Percentiles rank a stretch among this genome's conserved stretches.
phyloP scores from a whole-genome alignment of 2,329 filamentous ascomycete genomes.

The Fusarium floridanum region DNA sequence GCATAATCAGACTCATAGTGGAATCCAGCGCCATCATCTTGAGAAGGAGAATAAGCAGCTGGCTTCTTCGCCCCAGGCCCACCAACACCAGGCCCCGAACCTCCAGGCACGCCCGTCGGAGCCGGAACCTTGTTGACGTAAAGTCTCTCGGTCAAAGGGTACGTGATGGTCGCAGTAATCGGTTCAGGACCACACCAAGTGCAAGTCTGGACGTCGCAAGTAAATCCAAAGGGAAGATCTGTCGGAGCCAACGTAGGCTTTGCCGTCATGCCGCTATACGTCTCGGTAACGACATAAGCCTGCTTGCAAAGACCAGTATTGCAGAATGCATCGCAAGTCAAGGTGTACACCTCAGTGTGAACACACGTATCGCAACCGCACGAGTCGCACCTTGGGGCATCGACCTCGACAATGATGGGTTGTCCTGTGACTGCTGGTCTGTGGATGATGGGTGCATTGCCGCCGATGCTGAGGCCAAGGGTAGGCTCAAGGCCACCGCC shows the following conservation, averaged over 20 bases:
- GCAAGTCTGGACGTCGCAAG: constrained; percentile 32
- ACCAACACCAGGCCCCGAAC: not conserved
- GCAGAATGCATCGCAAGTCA: constrained; percentile 25
- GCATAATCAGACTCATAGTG: not conserved
- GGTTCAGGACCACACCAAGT: constrained; percentile 23
- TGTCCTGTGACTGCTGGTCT: constrained; percentile 23
- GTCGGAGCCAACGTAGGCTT: constrained; percentile 18
- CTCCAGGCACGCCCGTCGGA: not conserved
- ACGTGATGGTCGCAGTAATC: constrained; percentile 31
- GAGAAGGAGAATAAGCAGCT: not conserved
- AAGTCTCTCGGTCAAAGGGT: constrained; percentile 20
- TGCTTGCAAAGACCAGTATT: constrained; percentile 26
- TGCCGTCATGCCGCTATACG: constrained; percentile 23
- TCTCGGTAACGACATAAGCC: constrained; percentile 31
- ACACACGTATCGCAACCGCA: constrained; percentile 33
- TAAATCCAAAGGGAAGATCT: constrained; percentile 28
- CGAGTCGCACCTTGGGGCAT: constrained; percentile 30
- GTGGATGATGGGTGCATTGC: constrained; percentile 8
- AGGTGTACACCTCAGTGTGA: constrained; percentile 23
- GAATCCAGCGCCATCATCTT: not conserved
- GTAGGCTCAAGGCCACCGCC: not conserved
- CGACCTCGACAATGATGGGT: constrained; percentile 22
- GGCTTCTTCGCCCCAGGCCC: not conserved
- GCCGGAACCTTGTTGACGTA: constrained; percentile 54
- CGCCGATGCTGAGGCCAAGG: not conserved